Base-by-base conservation (phyloP, 2,329 filamentous ascomycete genomes). In the Aotearoamyces nothofagi region DNA sequence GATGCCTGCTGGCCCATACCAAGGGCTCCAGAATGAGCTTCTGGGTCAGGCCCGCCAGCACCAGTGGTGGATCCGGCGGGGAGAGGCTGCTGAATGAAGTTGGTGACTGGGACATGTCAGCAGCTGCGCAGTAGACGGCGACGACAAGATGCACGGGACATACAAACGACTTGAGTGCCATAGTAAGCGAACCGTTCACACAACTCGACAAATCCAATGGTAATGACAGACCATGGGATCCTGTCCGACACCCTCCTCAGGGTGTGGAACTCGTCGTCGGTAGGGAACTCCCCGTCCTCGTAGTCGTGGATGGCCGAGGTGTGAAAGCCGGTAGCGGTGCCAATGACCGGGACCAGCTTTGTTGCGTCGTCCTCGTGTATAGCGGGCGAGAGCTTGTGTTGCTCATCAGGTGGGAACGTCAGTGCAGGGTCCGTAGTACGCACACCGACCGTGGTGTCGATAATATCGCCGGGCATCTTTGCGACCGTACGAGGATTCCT, bases 181-280 rank as follows among this genome's bases (percentile, higher is more conserved):
- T 74, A 75, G 54, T 70, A 76, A 4, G 64, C 65, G 44, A 74
- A 74, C 14, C 69, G 61, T 49, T 74, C 69, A 49, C 67, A 73
- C 32, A 73, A 46, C 48, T 75, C 70, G 24, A 73, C 60, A 37
- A 75, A 66, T 2, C 63, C 67, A 30, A 75, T 58, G 8, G 61
- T 69, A 17, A 25, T 31, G 15, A 31, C 31, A 16, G 31, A 15
- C 22, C 22, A 33, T 9, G 31, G 31, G 14, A 33, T 33, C 11
- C 15, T 17, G 16, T 17, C 31, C 11, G 31, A 31, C 11, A 33
- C 22, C 31, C 31, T 33, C 16, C 23, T 30, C 23, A 33, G 24
- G 15, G 31, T 22, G 12, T 27, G 6, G n/a, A 33, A 24, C 24
- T 33, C 31, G 16, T 33, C 31, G 10, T 19, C 17, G n/a, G 31